Conservation (phyloP, 495 filamentous ascomycete genomes). For the Daldinia grandis region DNA sequence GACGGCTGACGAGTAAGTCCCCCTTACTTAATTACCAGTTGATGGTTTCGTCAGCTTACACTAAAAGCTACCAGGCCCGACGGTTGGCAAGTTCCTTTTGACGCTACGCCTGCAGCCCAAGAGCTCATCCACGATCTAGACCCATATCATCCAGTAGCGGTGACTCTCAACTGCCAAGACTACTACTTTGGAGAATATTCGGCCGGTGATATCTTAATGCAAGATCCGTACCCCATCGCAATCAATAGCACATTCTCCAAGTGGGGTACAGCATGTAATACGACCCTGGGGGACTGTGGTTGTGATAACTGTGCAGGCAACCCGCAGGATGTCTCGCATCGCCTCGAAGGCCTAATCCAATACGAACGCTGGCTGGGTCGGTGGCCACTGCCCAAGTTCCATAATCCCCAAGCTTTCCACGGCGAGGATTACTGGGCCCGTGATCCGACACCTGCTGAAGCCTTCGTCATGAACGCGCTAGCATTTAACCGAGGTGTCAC, state of each 20-base stretch:
- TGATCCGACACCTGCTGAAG: conserved; percentile 64
- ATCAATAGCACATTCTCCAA: conserved; percentile 63
- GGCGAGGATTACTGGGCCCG: conserved; percentile 68
- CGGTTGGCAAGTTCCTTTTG: conserved; percentile 67
- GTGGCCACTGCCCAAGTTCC: conserved; percentile 65
- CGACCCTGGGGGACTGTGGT: conserved; percentile 74
- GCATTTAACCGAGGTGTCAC: conserved; percentile 71
- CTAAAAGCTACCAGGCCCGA: conserved; percentile 57
- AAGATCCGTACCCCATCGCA: conserved; percentile 72
- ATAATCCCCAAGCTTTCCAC: conserved; percentile 71
- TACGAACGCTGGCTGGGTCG: conserved; percentile 58
- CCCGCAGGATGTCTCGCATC: conserved; percentile 63
- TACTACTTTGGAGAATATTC: conserved; percentile 72
- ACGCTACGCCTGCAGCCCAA: conserved; percentile 49
- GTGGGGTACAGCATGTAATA: conserved; percentile 66
- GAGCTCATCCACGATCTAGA: conserved; percentile 64
- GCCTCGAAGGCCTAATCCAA: conserved; percentile 58
- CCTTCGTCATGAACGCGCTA: conserved; percentile 66
- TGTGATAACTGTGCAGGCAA: conserved; percentile 71
- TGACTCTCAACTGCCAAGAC: conserved; percentile 75
- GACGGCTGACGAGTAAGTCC: conserved; percentile 66
- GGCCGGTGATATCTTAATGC: conserved; percentile 69
- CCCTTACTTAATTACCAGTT: too few relatives aligned
- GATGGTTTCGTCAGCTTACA: not conserved
- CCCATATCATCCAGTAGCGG: conserved; percentile 73